These are phyloP conservation scores for Nemania abortiva DNA, from an alignment of 2,329 filamentous ascomycete genomes.

Conservation along the genomic window DNA sequence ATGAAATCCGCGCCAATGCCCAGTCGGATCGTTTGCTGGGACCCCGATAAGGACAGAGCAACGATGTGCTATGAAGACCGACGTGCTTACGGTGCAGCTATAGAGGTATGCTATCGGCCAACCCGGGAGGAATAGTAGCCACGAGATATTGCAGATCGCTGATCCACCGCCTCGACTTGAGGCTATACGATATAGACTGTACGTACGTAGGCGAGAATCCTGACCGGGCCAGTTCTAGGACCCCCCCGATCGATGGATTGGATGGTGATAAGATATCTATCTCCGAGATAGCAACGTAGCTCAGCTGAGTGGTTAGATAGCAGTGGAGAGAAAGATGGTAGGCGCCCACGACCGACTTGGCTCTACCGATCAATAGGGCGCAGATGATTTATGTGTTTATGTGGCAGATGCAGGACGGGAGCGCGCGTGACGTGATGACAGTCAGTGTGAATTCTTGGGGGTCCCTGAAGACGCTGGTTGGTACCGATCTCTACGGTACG, in stretches of 20 bases:
- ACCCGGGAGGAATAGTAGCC: slow-evolving; percentile 16
- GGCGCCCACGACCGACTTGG: slow-evolving; percentile 4
- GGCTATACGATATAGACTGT: slow-evolving; percentile 19
- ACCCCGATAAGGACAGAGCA: slow-evolving; percentile 28
- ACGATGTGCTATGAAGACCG: slow-evolving; percentile 20
- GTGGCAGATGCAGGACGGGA: slow-evolving; percentile 25
- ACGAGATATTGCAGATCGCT: slow-evolving; percentile 23
- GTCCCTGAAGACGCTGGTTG: slow-evolving; percentile 27
- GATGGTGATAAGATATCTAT: slow-evolving; percentile 33
- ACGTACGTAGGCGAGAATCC: slow-evolving; percentile 8
- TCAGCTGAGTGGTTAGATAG: slow-evolving; percentile 25
- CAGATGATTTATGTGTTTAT: slow-evolving; percentile 5
- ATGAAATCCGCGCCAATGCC: slow-evolving; percentile 22
- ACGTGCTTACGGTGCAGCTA: slow-evolving; percentile 33
- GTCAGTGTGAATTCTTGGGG: slow-evolving; percentile 24
- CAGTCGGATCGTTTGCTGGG: slow-evolving; percentile 20
- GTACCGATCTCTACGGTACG: slow-evolving; percentile 16
- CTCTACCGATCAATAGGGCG: slow-evolving; percentile 15
- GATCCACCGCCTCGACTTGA: slow-evolving; percentile 32
- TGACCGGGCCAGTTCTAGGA: slow-evolving; percentile 18
- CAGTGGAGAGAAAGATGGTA: slow-evolving; percentile 1
- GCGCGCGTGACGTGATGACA: slow-evolving; percentile 33
- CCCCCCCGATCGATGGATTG: slow-evolving; percentile 15
- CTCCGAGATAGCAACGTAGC: slow-evolving; percentile 19
- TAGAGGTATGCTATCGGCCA: slow-evolving; percentile 1